Evolutionary conservation across 345 rosid species (phyloP), one percentile per base, ranked within the genome.

Genomic region (Citrus trifoliata): DNA sequence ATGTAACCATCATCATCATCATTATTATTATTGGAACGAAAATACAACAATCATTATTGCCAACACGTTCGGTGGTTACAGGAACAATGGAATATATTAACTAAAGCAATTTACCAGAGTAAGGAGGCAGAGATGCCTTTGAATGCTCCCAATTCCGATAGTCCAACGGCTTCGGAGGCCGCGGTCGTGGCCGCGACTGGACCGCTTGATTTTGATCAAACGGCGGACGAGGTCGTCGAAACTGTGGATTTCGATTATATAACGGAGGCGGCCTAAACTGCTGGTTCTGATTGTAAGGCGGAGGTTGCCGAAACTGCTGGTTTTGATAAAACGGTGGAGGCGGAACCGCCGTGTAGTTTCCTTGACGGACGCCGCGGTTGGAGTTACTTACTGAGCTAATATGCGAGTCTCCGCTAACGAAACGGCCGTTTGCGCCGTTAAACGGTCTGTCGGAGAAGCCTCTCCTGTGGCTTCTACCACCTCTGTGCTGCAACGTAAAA

Each of bases 111-210:
- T 55, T 88, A 93, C 98, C 95, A 56, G 89, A 85, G 61, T 88
- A 63, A 74, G 88, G 83, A 88, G 91, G 86, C 67, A 85, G 88
- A 35, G 83, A 74, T 67, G 80, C 82, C 86, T 84, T 84, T 16
- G 97, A 88, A 65, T 82, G 83, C 84, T 93, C 93, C 98, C 98
- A 96, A 72, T 84, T 85, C 76, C 99, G 86, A 72, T 84, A 90
- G 83, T 89, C 95, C 48, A 86, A 87, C 21, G 90, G 90, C 84
- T 87, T 90, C 5, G 87, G 82, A 60, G 82, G 82, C 64, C 89
- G 87, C 42, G 87, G 78, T 22, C 78, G 87, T 35, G 83, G 91
- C 33, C 77, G 86, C 42, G 82, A 90, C 33, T 84, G 90, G 77
- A 71, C 33, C 51, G 74, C 73, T 64, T 83, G 89, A 74, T 86